Conservation (phyloP, 352 stramenopile species). For the Phytophthora europaea region DNA sequence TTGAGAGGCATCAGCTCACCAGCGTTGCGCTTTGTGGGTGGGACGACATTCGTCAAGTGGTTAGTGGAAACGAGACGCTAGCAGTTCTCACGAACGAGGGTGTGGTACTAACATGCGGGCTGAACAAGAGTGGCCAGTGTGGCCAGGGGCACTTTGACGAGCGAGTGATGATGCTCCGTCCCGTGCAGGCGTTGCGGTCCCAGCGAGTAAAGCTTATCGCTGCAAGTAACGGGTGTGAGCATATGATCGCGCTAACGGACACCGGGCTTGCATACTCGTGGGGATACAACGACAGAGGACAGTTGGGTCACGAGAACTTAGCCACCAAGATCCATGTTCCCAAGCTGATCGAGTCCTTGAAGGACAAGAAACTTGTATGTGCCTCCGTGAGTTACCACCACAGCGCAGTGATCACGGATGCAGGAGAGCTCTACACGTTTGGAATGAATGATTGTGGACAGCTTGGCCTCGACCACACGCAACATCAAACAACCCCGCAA, state of each 20-base stretch:
- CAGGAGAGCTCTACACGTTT: conserved; percentile 87
- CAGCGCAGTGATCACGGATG: conserved; percentile 80
- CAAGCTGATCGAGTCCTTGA: conserved; percentile 87
- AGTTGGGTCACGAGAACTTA: conserved; percentile 88
- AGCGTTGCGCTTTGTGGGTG: conserved; percentile 83
- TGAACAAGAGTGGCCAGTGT: conserved; percentile 92
- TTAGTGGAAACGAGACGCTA: conserved; percentile 86
- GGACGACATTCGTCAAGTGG: conserved; percentile 87
- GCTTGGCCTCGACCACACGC: conserved; percentile 84
- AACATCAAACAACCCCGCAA: conserved; percentile 78
- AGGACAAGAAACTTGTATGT: conserved; percentile 85
- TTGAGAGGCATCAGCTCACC: conserved; percentile 83
- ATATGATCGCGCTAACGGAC: conserved; percentile 89
- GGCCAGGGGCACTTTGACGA: conserved; percentile 91
- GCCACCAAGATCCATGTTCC: conserved; percentile 87
- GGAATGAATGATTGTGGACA: conserved; percentile 93
- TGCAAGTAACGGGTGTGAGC: conserved; percentile 91
- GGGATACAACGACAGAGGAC: conserved; percentile 90
- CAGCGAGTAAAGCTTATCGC: conserved; percentile 85
- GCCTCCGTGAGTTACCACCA: conserved; percentile 90
- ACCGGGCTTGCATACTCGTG: conserved; percentile 86
- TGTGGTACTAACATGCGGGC: conserved; percentile 81
- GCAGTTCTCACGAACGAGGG: conserved; percentile 86
- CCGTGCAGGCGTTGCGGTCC: conserved; percentile 80
- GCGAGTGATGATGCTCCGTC: conserved; percentile 84